A percentile compares a stretch with the other conserved stretches of the same genome.
phyloP scores from a whole-genome alignment of 306 rosid genomes.

The Oxytropis ochrocephala region DNA sequence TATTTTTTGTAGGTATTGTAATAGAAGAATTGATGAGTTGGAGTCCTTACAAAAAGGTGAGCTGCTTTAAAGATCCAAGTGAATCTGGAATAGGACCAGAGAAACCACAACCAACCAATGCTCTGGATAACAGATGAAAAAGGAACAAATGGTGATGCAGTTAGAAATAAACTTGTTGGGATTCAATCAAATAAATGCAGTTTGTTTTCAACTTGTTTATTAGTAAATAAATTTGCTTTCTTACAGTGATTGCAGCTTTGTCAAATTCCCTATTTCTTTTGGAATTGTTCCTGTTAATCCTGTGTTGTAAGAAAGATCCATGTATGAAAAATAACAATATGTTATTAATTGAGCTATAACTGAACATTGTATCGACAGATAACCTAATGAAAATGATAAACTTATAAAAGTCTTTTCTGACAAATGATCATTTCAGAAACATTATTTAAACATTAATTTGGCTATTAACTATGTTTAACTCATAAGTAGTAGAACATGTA shows the following conservation, averaged over 20 bases:
- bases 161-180: not conserved
- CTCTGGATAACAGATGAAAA: slow-evolving; percentile 32
- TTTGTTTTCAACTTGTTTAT: not conserved
- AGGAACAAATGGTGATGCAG: not conserved
- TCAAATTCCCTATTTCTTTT: slow-evolving; percentile 48
- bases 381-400: not conserved
- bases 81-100: slow-evolving; percentile 57
- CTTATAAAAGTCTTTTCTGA: not conserved
- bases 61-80: slow-evolving; percentile 50
- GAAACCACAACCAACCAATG: slow-evolving; percentile 64
- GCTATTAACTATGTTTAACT: not conserved
- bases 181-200: slow-evolving; percentile 10
- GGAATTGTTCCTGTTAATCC: slow-evolving; percentile 55
- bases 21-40: not conserved
- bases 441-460: too few species aligned
- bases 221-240: slow-evolving; percentile 10
- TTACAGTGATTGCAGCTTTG: slow-evolving; percentile 53
- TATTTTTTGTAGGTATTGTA: too few species aligned
- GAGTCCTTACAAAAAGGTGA: slow-evolving; percentile 55
- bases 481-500: slow-evolving; percentile 26
- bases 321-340: slow-evolving; percentile 17
- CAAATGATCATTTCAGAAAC: slow-evolving; percentile 2
- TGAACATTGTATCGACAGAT: not conserved
- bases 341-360: not conserved
- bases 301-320: slow-evolving; percentile 63